Base-by-base conservation (phyloP, 2,329 filamentous ascomycete genomes). In the Apiospora malaysiana region DNA sequence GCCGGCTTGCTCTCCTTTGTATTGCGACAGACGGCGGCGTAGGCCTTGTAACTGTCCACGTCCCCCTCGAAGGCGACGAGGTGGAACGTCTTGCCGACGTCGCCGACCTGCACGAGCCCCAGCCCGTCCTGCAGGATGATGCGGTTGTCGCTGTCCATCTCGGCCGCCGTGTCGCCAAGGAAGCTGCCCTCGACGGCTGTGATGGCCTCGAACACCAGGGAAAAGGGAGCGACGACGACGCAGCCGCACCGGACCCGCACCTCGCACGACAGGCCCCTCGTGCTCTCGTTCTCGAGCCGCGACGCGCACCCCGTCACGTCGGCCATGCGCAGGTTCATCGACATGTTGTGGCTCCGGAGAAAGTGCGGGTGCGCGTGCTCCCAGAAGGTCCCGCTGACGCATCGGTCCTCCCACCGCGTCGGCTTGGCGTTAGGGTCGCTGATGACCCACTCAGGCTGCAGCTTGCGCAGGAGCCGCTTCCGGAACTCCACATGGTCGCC, bases 181-280 rank as follows among this genome's bases (percentile, higher is more conserved):
- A 71, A 74, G 68, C 73, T 73, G 4, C 73, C 73, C 14, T 74
- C 78, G 7, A 79, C 78, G 66, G 78, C 77, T 43, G 78, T 71
- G 21, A 79, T 77, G 14, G 96, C 96, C 83, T 97, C 95, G 78
- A 97, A 97, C 75, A 98, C 95, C 71, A 97, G 90, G 37, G 97
- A 86, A 49, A 91, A 78, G 2, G 77, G 77, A 2, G 69, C 75
- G 14, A 43, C 70, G 25, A 78, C 70, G n/a, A 59, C 71, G 65
- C 77, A 77, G 8, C 77, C 77, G 71, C 76, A 78, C 27, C 75
- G 75, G 12, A 77, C 66, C 49, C 68, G 65, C 6, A 78, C 69
- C 42, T 75, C 73, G 69, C 76, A 78, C 18, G 71, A 70, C 6
- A 78, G 70, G 37, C 72, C 70, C 46, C 70, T 68, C 16, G 76